A percentile compares a stretch with the other conserved stretches of the same genome.
Evolutionary conservation across 352 stramenopile species (phyloP).

Genomic region (Globisporangium recalcitrans): DNA sequence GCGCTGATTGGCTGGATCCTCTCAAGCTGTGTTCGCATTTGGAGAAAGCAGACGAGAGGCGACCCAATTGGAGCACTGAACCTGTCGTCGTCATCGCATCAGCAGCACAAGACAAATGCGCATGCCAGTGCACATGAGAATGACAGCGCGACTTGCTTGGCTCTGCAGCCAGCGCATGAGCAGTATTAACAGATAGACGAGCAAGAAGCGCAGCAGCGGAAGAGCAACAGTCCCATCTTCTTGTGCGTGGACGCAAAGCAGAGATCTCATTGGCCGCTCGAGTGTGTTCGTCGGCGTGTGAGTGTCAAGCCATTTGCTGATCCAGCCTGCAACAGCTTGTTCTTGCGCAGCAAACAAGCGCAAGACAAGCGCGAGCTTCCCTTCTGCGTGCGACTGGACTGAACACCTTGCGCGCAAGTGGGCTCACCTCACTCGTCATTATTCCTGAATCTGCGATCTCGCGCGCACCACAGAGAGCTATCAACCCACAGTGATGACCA

Average conservation of each 20-base stretch:
- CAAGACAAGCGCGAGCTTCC: background rate
- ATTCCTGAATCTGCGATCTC: conserved; percentile 3
- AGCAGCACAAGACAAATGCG: background rate
- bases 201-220: background rate
- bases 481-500: conserved; percentile 10
- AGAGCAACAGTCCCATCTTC: conserved; percentile 3
- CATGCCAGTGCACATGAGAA: background rate
- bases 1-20: conserved; percentile 3
- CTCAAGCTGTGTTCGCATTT: background rate
- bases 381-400: background rate
- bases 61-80: too few species aligned
- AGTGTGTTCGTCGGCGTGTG: conserved; percentile 6
- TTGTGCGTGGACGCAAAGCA: conserved; percentile 7
- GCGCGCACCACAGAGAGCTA: background rate
- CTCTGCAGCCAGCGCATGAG: too few species aligned
- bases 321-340: background rate
- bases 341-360: background rate
- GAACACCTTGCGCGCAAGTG: conserved; percentile 4
- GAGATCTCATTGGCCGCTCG: conserved; percentile 8
- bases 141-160: background rate
- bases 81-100: background rate
- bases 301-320: conserved; percentile 1
- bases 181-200: conserved; percentile 2
- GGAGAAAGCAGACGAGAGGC: too few species aligned
- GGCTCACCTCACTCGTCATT: background rate